Conservation (phyloP, 1,139 yeast genomes). For the Kodamaea ohmeri region DNA sequence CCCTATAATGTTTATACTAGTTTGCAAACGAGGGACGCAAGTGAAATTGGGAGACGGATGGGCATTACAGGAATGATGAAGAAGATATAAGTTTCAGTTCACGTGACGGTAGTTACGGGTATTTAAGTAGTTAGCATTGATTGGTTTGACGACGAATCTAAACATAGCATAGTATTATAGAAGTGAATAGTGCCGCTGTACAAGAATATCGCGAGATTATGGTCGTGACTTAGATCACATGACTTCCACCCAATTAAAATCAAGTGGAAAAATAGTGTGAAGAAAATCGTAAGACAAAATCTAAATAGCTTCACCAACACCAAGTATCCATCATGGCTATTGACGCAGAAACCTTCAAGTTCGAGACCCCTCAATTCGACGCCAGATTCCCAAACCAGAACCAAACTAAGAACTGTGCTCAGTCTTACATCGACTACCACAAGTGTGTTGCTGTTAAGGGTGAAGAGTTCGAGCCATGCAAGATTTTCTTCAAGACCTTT, state of each 20-base stretch:
- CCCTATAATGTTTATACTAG: slow-evolving; percentile 21
- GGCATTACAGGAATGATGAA: slow-evolving; percentile 15
- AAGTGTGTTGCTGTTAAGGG: slow-evolving; percentile 96
- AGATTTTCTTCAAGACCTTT: slow-evolving; percentile 89
- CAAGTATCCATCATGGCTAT: slow-evolving; percentile 34
- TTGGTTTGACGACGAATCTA: too few species aligned
- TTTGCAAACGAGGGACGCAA: slow-evolving; percentile 6
- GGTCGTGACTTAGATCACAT: slow-evolving; percentile 5
- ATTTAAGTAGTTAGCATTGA: too few species aligned
- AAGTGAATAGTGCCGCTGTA: background rate
- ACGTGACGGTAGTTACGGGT: too few species aligned
- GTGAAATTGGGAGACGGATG: slow-evolving; percentile 13
- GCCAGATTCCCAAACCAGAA: slow-evolving; percentile 95
- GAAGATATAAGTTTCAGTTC: too few species aligned
- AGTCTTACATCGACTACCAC: slow-evolving; percentile 95
- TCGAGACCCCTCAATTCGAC: slow-evolving; percentile 85
- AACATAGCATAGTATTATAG: too few species aligned
- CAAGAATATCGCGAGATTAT: background rate
- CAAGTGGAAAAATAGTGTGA: slow-evolving; percentile 12
- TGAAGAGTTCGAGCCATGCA: slow-evolving; percentile 97
- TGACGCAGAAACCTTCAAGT: slow-evolving; percentile 48
- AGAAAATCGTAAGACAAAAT: slow-evolving; percentile 15
- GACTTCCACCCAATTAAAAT: slow-evolving; percentile 13
- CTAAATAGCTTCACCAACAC: slow-evolving; percentile 6
- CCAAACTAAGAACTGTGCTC: slow-evolving; percentile 98